Evolutionary conservation across 1,139 yeast species (phyloP).

Genomic region (Wickerhamomyces sp.): DNA sequence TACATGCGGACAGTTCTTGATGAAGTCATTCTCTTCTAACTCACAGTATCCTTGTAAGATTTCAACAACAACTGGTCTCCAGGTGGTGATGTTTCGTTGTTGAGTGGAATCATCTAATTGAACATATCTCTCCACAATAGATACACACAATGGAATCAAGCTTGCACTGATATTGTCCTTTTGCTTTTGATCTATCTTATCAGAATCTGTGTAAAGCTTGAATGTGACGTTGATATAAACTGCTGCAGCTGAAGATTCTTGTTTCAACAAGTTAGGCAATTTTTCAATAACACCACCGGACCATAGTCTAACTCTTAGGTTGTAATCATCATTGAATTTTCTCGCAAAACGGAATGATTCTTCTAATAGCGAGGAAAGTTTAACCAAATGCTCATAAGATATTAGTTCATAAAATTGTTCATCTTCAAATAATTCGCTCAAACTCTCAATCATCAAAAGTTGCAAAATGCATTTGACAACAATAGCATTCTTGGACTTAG

Average conservation of each 20-base stretch:
- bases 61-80: conserved; percentile 91
- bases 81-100: conserved; percentile 73
- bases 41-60: conserved; percentile 78
- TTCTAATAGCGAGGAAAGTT: conserved; percentile 55
- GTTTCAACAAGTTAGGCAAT: conserved; percentile 85
- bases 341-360: conserved; percentile 79
- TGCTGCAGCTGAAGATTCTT: conserved; percentile 87
- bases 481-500: conserved; percentile 63
- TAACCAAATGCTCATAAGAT: conserved; percentile 60
- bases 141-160: conserved; percentile 67
- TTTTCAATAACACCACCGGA: conserved; percentile 91
- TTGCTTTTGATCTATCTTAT: conserved; percentile 30
- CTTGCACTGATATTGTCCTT: conserved; percentile 31
- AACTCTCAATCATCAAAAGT: conserved; percentile 79
- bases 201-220: conserved; percentile 66
- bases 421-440: conserved; percentile 70
- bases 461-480: conserved; percentile 93
- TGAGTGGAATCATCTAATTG: conserved; percentile 71
- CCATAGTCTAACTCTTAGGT: conserved; percentile 80
- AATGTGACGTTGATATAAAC: conserved; percentile 80
- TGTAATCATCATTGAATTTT: conserved; percentile 84
- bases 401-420: conserved; percentile 64
- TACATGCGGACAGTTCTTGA: conserved; percentile 55
- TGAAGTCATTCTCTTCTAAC: conserved; percentile 73
- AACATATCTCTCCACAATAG: conserved; percentile 65